These are phyloP conservation scores for Ramularia endophylla DNA, from an alignment of 2,329 filamentous ascomycete genomes.

Conservation along the genomic window DNA sequence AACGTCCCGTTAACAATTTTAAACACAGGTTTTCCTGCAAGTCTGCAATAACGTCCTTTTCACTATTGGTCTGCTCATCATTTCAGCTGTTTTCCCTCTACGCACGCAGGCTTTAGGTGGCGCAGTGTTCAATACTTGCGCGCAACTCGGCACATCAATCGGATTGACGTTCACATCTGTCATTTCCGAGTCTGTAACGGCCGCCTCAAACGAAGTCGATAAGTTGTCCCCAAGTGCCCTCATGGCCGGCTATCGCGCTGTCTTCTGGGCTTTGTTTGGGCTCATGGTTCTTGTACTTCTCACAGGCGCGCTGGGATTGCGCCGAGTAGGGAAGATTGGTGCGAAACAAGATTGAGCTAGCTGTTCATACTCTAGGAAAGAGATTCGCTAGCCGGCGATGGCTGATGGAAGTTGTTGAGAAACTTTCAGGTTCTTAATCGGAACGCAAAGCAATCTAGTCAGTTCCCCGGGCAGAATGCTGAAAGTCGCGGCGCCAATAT, in stretches of 20 bases:
- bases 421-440: too few relatives aligned
- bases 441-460: too few relatives aligned
- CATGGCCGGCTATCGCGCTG: slow-evolving; percentile 36
- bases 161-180: slow-evolving; percentile 34
- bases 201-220: not conserved
- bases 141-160: slow-evolving; percentile 39
- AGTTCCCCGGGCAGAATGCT: too few relatives aligned
- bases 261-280: slow-evolving; percentile 37
- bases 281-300: slow-evolving; percentile 23
- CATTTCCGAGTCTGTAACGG: slow-evolving; percentile 28
- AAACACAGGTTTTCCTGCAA: too few relatives aligned
- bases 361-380: too few relatives aligned
- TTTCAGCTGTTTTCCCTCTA: slow-evolving; percentile 37
- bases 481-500: too few relatives aligned
- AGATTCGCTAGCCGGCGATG: too few relatives aligned
- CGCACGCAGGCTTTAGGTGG: slow-evolving; percentile 40
- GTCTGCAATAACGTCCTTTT: slow-evolving; percentile 30
- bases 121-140: slow-evolving; percentile 41
- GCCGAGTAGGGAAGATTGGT: slow-evolving; percentile 38
- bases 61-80: slow-evolving; percentile 39
- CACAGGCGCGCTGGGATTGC: slow-evolving; percentile 34
- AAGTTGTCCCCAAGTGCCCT: slow-evolving; percentile 15
- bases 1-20: not conserved
- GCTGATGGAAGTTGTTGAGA: too few relatives aligned
- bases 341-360: slow-evolving; percentile 31